Percentiles rank a stretch among this genome's conserved stretches.
Evolutionary conservation across 2,329 filamentous ascomycete species (phyloP).

Genomic region (Trichoderma endophyticum): DNA sequence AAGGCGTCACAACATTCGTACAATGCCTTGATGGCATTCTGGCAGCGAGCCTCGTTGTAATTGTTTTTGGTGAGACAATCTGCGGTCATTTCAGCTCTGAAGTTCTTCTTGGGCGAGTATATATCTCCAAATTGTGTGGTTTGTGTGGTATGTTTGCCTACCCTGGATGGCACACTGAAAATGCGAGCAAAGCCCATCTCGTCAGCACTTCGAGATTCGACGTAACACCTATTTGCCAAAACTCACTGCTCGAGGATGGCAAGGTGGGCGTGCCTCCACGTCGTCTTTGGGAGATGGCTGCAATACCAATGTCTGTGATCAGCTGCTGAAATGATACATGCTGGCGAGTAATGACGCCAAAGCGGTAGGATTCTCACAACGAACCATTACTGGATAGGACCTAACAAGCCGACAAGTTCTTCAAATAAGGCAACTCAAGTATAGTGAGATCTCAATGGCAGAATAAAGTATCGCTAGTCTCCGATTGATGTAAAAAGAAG

Average conservation of each 20-base stretch:
- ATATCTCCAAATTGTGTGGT: background rate
- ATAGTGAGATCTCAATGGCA: background rate
- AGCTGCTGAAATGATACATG: background rate
- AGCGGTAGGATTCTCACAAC: background rate
- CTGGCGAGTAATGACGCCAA: background rate
- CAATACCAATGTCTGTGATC: background rate
- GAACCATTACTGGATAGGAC: background rate
- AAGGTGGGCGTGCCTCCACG: conserved; percentile 71
- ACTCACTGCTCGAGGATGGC: conserved; percentile 77
- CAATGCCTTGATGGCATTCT: conserved; percentile 72
- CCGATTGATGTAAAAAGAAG: background rate
- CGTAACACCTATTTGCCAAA: background rate
- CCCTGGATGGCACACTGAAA: conserved; percentile 84
- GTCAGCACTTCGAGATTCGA: background rate
- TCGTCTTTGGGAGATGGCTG: conserved; percentile 58
- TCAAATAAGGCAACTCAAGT: background rate
- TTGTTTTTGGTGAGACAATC: conserved; percentile 81
- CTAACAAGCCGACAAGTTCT: background rate
- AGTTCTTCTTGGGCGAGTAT: background rate
- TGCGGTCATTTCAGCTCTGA: conserved; percentile 35
- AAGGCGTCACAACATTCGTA: conserved; percentile 93
- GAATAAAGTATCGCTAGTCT: background rate
- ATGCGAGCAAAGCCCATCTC: background rate
- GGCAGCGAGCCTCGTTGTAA: conserved; percentile 83
- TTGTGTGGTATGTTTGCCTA: conserved; percentile 34